Evolutionary conservation across 345 rosid species (phyloP).

Genomic region (Rubroshorea leprosula): DNA sequence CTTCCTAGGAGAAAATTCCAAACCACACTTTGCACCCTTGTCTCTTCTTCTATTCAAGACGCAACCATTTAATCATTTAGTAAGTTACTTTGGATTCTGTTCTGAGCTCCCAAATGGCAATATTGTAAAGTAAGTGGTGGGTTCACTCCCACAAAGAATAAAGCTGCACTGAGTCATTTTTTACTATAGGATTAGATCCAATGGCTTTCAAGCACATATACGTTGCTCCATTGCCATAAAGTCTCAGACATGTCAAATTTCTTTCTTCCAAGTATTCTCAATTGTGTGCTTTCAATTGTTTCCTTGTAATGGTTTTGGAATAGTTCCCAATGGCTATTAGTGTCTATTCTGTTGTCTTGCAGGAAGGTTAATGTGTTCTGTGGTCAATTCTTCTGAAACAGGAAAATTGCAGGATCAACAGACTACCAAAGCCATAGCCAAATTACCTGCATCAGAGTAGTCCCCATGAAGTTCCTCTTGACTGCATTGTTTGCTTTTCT

Average conservation of each 20-base stretch:
- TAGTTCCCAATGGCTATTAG: not conserved
- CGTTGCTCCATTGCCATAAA: not conserved
- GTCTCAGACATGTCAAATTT: not conserved
- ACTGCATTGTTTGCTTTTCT: slow-evolving; percentile 25
- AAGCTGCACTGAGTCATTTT: not conserved
- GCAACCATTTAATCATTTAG: not conserved
- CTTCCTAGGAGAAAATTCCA: too few relatives aligned
- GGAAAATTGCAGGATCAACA: slow-evolving; percentile 31
- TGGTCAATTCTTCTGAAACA: slow-evolving; percentile 28
- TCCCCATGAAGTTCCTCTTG: slow-evolving; percentile 31
- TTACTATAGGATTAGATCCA: not conserved
- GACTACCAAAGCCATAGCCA: slow-evolving; percentile 9
- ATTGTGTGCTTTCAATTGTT: not conserved
- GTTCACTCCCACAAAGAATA: not conserved
- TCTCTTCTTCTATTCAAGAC: not conserved
- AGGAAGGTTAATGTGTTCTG: slow-evolving; percentile 14
- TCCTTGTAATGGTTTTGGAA: slow-evolving; percentile 2
- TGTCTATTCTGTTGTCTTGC: not conserved
- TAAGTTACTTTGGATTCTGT: not conserved
- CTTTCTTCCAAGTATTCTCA: not conserved
- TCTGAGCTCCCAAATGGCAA: not conserved
- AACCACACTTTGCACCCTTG: not conserved
- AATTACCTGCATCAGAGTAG: slow-evolving; percentile 14
- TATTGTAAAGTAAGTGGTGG: too few relatives aligned
- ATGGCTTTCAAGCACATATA: not conserved